Conservation (phyloP, 1,284 basidiomycete genomes). For the Ceratobasidium sp. region DNA sequence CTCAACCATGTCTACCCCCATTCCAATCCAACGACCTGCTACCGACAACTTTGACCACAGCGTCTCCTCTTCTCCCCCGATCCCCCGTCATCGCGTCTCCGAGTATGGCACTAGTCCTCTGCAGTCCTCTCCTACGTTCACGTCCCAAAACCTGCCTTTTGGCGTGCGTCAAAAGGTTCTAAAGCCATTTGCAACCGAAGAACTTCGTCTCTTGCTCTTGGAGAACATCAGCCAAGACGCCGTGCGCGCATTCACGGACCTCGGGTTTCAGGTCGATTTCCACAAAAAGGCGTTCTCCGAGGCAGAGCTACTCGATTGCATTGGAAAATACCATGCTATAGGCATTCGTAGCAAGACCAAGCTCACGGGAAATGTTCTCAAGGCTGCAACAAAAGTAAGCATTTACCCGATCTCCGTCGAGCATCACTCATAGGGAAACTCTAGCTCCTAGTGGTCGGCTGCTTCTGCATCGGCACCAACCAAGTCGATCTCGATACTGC, state of each 20-base stretch:
- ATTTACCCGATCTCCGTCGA: background rate
- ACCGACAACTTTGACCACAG: background rate
- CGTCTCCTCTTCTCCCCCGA: slow-evolving; percentile 33
- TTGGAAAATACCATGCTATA: slow-evolving; percentile 92
- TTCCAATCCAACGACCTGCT: slow-evolving; percentile 26
- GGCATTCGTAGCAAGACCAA: slow-evolving; percentile 99
- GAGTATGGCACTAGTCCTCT: slow-evolving; percentile 36
- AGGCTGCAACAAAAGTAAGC: slow-evolving; percentile 71
- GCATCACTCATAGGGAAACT: slow-evolving; percentile 4
- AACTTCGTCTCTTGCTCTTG: slow-evolving; percentile 83
- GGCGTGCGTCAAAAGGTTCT: slow-evolving; percentile 66
- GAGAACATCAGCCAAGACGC: slow-evolving; percentile 98
- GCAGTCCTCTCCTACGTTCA: slow-evolving; percentile 37
- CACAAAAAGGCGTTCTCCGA: slow-evolving; percentile 89
- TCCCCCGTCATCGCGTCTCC: slow-evolving; percentile 20
- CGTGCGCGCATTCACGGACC: slow-evolving; percentile 81
- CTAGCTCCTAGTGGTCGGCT: slow-evolving; percentile 95
- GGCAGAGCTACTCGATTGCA: slow-evolving; percentile 90
- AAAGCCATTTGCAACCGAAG: slow-evolving; percentile 83
- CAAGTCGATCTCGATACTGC: slow-evolving; percentile 94
- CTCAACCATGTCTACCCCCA: slow-evolving; percentile 40
- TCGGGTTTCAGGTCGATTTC: slow-evolving; percentile 97
- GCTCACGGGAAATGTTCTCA: slow-evolving; percentile 91
- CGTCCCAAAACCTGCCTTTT: background rate
- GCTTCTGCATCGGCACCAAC: slow-evolving; percentile 99